Evolutionary conservation across 2,329 filamentous ascomycete genomes (phyloP).

Genomic region (Colletotrichum camelliae): DNA sequence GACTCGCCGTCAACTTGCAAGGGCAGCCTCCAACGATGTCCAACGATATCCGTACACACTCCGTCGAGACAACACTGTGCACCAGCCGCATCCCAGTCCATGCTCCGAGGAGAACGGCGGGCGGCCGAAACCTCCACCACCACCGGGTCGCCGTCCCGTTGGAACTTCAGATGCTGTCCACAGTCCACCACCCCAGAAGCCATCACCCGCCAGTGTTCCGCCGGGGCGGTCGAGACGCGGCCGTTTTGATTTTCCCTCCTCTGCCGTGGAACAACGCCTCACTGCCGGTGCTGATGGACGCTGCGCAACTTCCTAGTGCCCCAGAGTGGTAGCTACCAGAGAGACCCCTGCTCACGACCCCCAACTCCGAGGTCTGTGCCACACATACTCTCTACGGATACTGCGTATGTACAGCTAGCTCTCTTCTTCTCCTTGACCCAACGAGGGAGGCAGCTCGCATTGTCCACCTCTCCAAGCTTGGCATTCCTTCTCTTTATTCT

Average conservation of each 20-base stretch:
- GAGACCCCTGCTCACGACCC: not conserved
- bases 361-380: not conserved
- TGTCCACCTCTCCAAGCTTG: not conserved
- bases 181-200: not conserved
- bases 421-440: not conserved
- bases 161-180: constrained; percentile 1
- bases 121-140: not conserved
- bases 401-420: not conserved
- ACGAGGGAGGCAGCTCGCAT: not conserved
- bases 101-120: not conserved
- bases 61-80: not conserved
- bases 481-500: not conserved
- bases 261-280: not conserved
- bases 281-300: not conserved
- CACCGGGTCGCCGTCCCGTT: not conserved
- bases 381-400: not conserved
- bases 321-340: not conserved
- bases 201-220: not conserved
- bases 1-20: not conserved
- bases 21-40: not conserved
- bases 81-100: not conserved
- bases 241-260: not conserved
- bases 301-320: not conserved
- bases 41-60: not conserved
- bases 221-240: not conserved